A percentile compares a stretch with the other conserved stretches of the same genome.
Evolutionary conservation across 139 green algal genomes (phyloP).

Genomic region (Chlamydomonas sp.): DNA sequence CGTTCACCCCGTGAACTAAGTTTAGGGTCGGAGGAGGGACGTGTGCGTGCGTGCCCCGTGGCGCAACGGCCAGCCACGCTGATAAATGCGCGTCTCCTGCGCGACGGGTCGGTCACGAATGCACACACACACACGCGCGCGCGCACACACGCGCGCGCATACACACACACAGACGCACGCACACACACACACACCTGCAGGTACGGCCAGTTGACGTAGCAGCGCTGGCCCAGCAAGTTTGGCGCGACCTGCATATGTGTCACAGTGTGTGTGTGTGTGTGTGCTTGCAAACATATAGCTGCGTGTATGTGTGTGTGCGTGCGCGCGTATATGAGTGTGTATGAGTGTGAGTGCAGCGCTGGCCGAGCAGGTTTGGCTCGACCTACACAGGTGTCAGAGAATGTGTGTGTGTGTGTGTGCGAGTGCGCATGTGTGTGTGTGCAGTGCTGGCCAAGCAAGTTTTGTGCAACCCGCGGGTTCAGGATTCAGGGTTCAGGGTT

Average conservation of each 20-base stretch:
- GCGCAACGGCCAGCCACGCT: neutral
- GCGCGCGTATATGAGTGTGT: neutral
- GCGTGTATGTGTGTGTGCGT: neutral
- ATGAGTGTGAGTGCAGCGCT: no score
- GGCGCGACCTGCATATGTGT: constrained; percentile 12
- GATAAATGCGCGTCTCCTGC: no score
- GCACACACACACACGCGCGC: constrained; percentile 28
- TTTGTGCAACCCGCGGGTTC: no score
- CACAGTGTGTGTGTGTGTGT: neutral
- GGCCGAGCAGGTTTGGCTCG: no score
- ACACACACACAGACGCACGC: neutral
- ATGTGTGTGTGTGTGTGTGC: constrained; percentile 3
- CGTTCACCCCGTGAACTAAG: no score
- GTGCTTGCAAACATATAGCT: neutral
- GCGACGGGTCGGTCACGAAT: no score
- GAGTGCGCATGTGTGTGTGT: constrained; percentile 9
- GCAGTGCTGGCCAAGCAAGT: no score
- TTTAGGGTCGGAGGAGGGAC: no score
- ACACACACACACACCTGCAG: constrained; percentile 44
- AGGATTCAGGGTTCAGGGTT: no score
- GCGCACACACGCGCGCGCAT: constrained; percentile 62
- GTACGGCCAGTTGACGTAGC: constrained; percentile 85
- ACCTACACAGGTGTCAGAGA: no score
- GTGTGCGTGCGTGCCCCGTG: neutral
- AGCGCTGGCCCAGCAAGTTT: constrained; percentile 54